Base-by-base conservation (phyloP, 2,329 filamentous ascomycete species). In the Pyrenophora seminiperda region DNA sequence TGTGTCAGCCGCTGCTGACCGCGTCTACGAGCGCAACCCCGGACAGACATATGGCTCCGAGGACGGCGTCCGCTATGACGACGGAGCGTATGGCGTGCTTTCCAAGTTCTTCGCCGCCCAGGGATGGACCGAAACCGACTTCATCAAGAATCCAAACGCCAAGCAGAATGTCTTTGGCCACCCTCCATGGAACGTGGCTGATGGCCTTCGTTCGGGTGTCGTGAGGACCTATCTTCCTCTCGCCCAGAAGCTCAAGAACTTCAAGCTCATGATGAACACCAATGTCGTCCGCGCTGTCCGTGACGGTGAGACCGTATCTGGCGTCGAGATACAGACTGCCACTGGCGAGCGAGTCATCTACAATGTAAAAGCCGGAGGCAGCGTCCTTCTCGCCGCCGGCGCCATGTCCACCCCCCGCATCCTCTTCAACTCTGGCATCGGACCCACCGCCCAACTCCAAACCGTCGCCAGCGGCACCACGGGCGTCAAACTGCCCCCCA, bases 21-120 rank as follows among this genome's bases (percentile, higher is more conserved):
- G 83, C 32, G 81, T 88, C n/a, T 91, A 89, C 65, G 74, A 77
- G 24, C 80, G 85, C n/a, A 89, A 89, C 53, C 87, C 87, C 0
- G 87, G 87, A 33, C 89, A 86, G 0, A 82, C 81, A 27, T 74
- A 77, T 41, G 86, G 88, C 0, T 89, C 86, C 1, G 75, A 76
- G 59, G 86, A 91, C 60, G 83, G 83, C 34, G 75, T 83, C 58
- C 77, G 82, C 29, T 89, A 90, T 68, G 77, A 84, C 9, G 81
- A 86, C 46, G 77, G 84, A 46, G 83, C 86, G 2, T 89, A 85
- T 66, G 74, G 84, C 41, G 77, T 87, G n/a, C 73, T 91, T 9
- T 79, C 81, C 19, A 71, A 76, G 38, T 87, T 86, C 19, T 77
- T 90, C 15, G 73, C 73, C 19, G 73, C 76, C 7, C 78, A 81